Evolutionary conservation across 768 basidiomycete species (phyloP).

Genomic region (Panaeolus cyanescens): DNA sequence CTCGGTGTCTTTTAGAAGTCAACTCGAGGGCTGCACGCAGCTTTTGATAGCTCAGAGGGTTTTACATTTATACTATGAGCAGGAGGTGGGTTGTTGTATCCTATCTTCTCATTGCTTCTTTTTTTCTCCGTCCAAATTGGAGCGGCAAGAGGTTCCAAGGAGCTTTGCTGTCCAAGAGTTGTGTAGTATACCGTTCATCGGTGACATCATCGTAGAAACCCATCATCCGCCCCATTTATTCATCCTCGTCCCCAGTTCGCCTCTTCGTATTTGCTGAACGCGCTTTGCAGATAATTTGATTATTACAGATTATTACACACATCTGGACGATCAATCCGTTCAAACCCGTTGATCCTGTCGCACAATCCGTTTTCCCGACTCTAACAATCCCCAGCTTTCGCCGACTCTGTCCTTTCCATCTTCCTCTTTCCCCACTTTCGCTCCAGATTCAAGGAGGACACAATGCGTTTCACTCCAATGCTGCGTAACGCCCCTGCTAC

Average conservation of each 20-base stretch:
- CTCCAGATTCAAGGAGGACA: neutral
- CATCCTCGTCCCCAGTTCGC: neutral
- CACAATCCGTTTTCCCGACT: no score
- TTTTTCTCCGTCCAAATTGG: no score
- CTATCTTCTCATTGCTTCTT: neutral
- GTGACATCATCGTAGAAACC: neutral
- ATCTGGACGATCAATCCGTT: no score
- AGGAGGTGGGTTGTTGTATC: neutral
- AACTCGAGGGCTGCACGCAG: neutral
- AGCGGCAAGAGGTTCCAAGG: no score
- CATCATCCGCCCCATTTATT: neutral
- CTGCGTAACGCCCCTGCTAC: constrained; percentile 1
- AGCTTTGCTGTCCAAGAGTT: no score
- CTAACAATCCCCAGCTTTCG: no score
- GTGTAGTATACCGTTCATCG: no score
- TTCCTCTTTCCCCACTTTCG: neutral
- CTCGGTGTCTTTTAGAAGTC: neutral
- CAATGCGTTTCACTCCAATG: neutral
- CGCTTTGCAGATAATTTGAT: neutral
- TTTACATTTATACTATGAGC: neutral
- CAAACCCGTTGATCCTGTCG: no score
- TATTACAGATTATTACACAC: no score
- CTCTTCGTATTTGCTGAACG: neutral
- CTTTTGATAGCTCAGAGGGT: neutral
- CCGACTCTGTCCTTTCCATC: neutral